Evolutionary conservation across 306 rosid genomes (phyloP), one percentile per base, ranked within the genome.

Genomic region (Mimosa pudica): DNA sequence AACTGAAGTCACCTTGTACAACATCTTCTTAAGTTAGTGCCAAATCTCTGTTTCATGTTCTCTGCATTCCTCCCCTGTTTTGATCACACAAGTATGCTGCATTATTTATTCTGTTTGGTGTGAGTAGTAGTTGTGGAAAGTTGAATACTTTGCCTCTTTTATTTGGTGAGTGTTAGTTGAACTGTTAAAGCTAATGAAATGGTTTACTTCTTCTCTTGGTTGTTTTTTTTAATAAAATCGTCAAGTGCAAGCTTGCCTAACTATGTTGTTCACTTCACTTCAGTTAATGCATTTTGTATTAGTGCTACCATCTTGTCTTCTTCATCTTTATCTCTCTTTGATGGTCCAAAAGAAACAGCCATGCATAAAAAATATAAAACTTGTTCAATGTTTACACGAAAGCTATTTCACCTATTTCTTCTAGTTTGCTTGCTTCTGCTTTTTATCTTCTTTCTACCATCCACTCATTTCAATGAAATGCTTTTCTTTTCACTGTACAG

Each of bases 81-180:
- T 78, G 32, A 24, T 70, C 61, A 46, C 82, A 8, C 83, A 24
- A 24, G 30, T 24, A 78, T 71, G 79, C 70, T 70, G 6, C 42
- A 70, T 47, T 79, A 20, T 63, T 82, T 81, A 62, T 65, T 5
- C 11, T 46, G 11, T 89, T 91, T 85, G 82, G 92, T 88, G 77
- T 12, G 74, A 85, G 89, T 89, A 67, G 96, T 88, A 67, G 96
- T 88, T 88, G 83, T 80, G 46, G 86, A 83, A 80, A 77, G 80
- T 84, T 75, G 83, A 82, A 81, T 42, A 81, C 75, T 65, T 51
- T 20, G 47, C 48, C 74, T 79, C 66, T 65, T 71, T 62, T 7
- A 30, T 38, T 72, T 80, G 71, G 61, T 60, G 48, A 48, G 73
- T 70, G 41, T 85, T 79, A 48, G 89, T 81, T 92, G 86, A 87